Base-by-base conservation (phyloP, 495 filamentous ascomycete species). In the Haplographium delicatum region DNA sequence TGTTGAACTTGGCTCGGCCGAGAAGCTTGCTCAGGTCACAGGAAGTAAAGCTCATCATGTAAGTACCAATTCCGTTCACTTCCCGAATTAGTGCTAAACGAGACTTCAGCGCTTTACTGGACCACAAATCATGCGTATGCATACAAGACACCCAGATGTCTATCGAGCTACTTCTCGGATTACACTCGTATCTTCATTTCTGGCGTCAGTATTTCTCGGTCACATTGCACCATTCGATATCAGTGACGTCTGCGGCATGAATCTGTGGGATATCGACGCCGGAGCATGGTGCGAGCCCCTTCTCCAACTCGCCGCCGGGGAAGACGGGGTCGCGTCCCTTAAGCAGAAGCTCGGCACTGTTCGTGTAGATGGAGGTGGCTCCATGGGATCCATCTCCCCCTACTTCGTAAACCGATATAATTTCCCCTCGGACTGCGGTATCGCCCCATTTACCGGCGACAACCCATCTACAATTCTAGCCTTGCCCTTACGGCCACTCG, bases 1-100 rank as follows among this genome's bases (percentile, higher is more conserved):
- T 64, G 73, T 69, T 10, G 68, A 70, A 31, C 71, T 95, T 6
- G 88, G 85, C 0, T 68, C 74, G 8, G 71, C 73, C 19, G 79
- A 85, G 53, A 66, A 73, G 52, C 63, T 98, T 46, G 93, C 93
- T 2, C 62, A 81, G 22, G 81, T 79, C 4, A 95, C 91, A 7
- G 93, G 93, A 10, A 96, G 91, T 63, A 82, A 87, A 56, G 93
- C 93, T 7, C 93, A 98, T 72, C 91, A 95, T 68, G 90, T 95
- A 73, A 72, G 80, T 68, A 9, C n/a, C 38, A 11, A 34, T 26
- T n/a, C n/a, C n/a, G n/a, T n/a, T n/a, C n/a, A n/a, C n/a, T n/a
- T n/a, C n/a, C n/a, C n/a, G n/a, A n/a, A n/a, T n/a, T n/a, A n/a
- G n/a, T n/a, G 35, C 35, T 39, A 19, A 39, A 15, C 9, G 4